Evolutionary conservation across 371 early-diverging fungal genomes (phyloP).

Genomic region (Syncephalis plumigaleata): DNA sequence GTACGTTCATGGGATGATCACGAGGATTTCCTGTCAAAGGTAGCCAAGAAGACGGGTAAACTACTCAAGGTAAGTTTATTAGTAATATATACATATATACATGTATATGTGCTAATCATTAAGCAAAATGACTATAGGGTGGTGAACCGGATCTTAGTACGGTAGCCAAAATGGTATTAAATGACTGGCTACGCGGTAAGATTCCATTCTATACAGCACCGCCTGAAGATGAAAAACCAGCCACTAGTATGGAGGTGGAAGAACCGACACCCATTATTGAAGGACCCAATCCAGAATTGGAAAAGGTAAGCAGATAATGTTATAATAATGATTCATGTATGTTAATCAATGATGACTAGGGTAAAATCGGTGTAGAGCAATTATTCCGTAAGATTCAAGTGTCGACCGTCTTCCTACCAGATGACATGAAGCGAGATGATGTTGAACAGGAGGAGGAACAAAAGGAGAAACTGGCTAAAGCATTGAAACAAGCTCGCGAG

Average conservation of each 20-base stretch:
- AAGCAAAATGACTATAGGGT: too few relatives aligned
- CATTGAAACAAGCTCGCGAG: not conserved
- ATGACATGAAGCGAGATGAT: conserved; percentile 4
- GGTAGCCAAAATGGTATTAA: conserved; percentile 95
- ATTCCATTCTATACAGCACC: conserved; percentile 92
- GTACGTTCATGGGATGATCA: conserved; percentile 68
- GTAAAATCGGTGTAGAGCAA: conserved; percentile 8
- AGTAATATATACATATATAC: not conserved
- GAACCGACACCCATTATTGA: conserved; percentile 10
- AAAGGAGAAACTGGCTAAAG: too few relatives aligned
- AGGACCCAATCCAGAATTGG: conserved; percentile 7
- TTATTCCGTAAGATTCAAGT: conserved; percentile 7
- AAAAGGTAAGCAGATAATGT: not conserved
- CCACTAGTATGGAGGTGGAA: conserved; percentile 13
- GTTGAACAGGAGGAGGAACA: not conserved
- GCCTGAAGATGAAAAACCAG: conserved; percentile 19
- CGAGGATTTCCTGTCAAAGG: conserved; percentile 78
- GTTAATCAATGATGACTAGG: not conserved
- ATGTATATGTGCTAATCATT: conserved; percentile 2
- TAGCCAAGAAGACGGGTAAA: conserved; percentile 84
- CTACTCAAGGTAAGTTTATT: conserved; percentile 48
- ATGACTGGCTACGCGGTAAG: conserved; percentile 98
- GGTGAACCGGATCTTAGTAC: conserved; percentile 89
- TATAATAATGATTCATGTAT: not conserved
- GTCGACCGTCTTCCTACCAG: conserved; percentile 4